Percentiles rank a stretch among this genome's conserved stretches.
Conservation (phyloP, 1,284 basidiomycete species). For the Puccinia coronata region DNA sequence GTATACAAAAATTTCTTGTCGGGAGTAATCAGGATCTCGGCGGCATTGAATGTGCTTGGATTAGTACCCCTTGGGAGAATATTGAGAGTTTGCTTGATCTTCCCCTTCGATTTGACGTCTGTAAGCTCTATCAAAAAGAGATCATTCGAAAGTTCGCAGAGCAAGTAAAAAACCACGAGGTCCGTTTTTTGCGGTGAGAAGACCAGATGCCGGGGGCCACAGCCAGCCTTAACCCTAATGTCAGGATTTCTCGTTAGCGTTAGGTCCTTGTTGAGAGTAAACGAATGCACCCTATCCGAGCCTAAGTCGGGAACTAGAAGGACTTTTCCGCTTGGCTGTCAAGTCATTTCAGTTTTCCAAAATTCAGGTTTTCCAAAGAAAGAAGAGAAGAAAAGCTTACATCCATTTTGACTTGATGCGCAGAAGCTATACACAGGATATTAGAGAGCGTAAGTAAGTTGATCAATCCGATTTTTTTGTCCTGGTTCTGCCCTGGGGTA, state of each 20-base stretch:
- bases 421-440: constrained; percentile 10
- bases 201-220: constrained; percentile 37
- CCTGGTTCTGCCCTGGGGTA: neutral
- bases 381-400: neutral
- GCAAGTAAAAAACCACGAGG: neutral
- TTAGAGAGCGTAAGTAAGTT: neutral
- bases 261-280: neutral
- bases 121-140: constrained; percentile 29
- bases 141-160: constrained; percentile 33
- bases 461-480: neutral
- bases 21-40: constrained; percentile 33
- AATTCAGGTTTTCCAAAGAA: neutral
- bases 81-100: neutral
- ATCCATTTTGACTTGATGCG: constrained; percentile 38
- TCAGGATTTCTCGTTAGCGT: constrained; percentile 9
- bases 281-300: constrained; percentile 29
- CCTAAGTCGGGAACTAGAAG: constrained; percentile 39
- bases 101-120: neutral
- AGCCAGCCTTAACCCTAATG: constrained; percentile 21
- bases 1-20: constrained; percentile 43
- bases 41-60: constrained; percentile 35
- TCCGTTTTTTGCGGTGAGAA: neutral
- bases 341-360: neutral
- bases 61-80: constrained; percentile 14
- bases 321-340: constrained; percentile 16